Evolutionary conservation across 495 filamentous ascomycete genomes (phyloP), one percentile per base, ranked within the genome.

Genomic region (Trypethelium eluteriae): DNA sequence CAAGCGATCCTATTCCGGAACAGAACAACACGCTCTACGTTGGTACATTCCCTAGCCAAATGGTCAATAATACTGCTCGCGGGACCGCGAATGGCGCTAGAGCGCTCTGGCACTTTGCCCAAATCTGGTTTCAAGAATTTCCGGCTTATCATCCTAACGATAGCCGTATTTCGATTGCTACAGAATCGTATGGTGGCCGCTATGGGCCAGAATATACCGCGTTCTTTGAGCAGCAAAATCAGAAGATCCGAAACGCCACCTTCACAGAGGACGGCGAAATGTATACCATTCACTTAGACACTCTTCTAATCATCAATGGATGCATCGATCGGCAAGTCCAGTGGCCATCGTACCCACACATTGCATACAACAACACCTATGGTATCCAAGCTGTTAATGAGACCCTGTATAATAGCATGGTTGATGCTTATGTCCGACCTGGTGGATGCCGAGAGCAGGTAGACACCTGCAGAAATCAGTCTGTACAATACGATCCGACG

Each of bases 371-470:
- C 64, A 80, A 80, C 61, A 78, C 75, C 10, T 80, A 80, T 68
- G 76, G 76, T 34, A 76, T 80, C 57, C 63, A 75, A 65, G 75
- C 74, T 6, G 67, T 77, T 47, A 77, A 76, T 35, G 68, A 74
- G 14, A 72, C 72, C 2, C 74, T 77, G 35, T 72, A 76, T 64
- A 70, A 78, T 47, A 59, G 62, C n/a, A 72, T 73, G 39, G 66
- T 76, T 7, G 72, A 74, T 68, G 79, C 74, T 66, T 83, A 82
- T 59, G 76, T 81, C 64, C 69, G 72, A 25, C 67, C 74, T 12
- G 78, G 76, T 53, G 85, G 85, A 18, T 88, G 85, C 70, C 73
- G 74, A 38, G 81, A 84, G 65, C 75, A 79, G 62, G 81, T 85
- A 65, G 72, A 77, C 49, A 53, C 78, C 47, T 86, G 85, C 72